phyloP scores from a whole-genome alignment of 768 basidiomycete genomes.

The Sporobolomyces roseus region DNA sequence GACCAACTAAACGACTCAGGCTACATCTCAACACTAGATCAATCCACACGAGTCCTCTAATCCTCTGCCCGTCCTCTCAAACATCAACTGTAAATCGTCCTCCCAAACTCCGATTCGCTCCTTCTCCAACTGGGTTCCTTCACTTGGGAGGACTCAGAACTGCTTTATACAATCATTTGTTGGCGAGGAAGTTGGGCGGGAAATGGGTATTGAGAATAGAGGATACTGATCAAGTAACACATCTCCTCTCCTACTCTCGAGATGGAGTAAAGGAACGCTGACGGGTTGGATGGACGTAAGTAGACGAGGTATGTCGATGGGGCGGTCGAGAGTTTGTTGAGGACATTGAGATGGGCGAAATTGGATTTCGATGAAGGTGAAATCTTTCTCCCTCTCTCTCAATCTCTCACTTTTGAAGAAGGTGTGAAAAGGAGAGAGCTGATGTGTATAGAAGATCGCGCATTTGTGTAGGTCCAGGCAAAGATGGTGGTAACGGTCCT shows the following conservation, averaged over 20 bases:
- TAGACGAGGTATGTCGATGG: slow-evolving; percentile 78
- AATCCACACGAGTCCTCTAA: too few relatives aligned
- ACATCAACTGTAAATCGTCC: slow-evolving; percentile 47
- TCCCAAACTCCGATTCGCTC: slow-evolving; percentile 73
- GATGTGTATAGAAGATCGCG: too few relatives aligned
- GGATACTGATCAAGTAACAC: slow-evolving; percentile 79
- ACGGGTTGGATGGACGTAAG: not conserved
- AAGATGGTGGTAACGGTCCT: slow-evolving; percentile 70
- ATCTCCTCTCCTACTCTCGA: not conserved
- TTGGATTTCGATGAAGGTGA: slow-evolving; percentile 85
- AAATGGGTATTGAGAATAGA: slow-evolving; percentile 90
- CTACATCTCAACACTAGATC: too few relatives aligned
- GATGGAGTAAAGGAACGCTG: not conserved
- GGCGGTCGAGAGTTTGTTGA: slow-evolving; percentile 73
- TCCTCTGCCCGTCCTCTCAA: not conserved
- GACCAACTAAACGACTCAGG: too few relatives aligned
- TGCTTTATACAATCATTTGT: slow-evolving; percentile 85
- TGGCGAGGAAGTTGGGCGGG: slow-evolving; percentile 73
- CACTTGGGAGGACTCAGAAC: slow-evolving; percentile 94
- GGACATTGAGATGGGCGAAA: slow-evolving; percentile 82
- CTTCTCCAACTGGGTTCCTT: slow-evolving; percentile 89
- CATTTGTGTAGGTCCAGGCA: slow-evolving; percentile 64
- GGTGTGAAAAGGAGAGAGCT: too few relatives aligned
- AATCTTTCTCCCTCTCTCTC: slow-evolving; percentile 37
- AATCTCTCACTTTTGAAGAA: not conserved